These are phyloP conservation scores for Glycine soja DNA, from an alignment of 306 rosid species.

Conservation along the genomic window DNA sequence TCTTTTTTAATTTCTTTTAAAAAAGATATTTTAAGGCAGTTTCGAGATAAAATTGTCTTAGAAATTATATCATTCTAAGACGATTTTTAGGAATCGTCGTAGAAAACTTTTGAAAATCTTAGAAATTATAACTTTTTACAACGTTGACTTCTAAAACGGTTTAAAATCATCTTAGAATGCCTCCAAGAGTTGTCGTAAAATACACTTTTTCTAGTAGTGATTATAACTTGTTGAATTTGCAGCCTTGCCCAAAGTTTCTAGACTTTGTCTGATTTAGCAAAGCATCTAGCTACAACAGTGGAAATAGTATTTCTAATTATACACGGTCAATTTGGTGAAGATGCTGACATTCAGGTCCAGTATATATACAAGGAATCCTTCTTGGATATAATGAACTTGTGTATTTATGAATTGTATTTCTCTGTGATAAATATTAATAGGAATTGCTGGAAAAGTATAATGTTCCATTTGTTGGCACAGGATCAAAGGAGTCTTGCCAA, in stretches of 20 bases:
- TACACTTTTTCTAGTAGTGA: no score
- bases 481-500: constrained; percentile 79
- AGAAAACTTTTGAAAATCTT: no score
- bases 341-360: constrained; percentile 91
- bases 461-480: constrained; percentile 93
- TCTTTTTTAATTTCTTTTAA: no score
- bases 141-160: no score
- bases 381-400: constrained; percentile 1
- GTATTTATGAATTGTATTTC: constrained; percentile 31
- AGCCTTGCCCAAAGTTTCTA: constrained; percentile 91
- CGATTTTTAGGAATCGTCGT: no score
- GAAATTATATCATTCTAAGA: no score
- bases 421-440: constrained; percentile 58
- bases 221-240: constrained; percentile 48
- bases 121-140: no score
- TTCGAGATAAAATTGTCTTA: no score
- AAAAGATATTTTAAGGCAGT: no score
- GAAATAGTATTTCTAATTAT: constrained; percentile 94
- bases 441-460: constrained; percentile 80
- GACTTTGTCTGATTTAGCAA: constrained; percentile 75
- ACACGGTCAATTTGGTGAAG: constrained; percentile 96
- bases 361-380: constrained; percentile 32
- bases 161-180: no score
- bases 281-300: constrained; percentile 79
- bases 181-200: no score